A percentile compares a stretch with the other conserved stretches of the same genome.
Evolutionary conservation across 2,329 filamentous ascomycete genomes (phyloP).

Genomic region (Cyclaneusma minus): DNA sequence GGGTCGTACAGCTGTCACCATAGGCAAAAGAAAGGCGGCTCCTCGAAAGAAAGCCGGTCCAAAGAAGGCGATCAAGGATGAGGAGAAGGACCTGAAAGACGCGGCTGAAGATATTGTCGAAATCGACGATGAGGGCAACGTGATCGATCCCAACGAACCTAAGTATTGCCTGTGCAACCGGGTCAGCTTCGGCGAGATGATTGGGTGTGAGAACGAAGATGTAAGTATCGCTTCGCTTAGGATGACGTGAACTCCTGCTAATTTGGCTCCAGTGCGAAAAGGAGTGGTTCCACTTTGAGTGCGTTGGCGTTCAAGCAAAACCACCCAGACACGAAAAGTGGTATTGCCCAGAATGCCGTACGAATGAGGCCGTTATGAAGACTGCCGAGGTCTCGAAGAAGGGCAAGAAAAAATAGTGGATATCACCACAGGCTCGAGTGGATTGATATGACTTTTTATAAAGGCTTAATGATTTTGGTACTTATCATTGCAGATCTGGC

Average conservation of each 20-base stretch:
- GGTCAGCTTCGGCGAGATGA: slow-evolving; percentile 72
- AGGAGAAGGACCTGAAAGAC: slow-evolving; percentile 24
- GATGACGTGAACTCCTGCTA: slow-evolving; percentile 10
- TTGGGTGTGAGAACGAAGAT: slow-evolving; percentile 65
- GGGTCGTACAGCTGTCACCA: slow-evolving; percentile 39
- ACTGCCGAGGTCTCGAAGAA: slow-evolving; percentile 39
- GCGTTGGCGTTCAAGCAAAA: slow-evolving; percentile 45
- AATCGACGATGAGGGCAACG: slow-evolving; percentile 51
- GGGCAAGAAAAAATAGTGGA: slow-evolving; percentile 16
- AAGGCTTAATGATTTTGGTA: slow-evolving; percentile 1
- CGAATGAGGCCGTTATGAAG: slow-evolving; percentile 44
- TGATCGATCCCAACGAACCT: slow-evolving; percentile 61
- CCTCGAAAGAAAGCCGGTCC: slow-evolving; percentile 46
- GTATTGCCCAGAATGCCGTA: slow-evolving; percentile 68
- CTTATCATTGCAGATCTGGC: slow-evolving; percentile 1
- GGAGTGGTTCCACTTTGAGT: slow-evolving; percentile 77
- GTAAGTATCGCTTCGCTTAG: slow-evolving; percentile 25
- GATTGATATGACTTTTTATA: background rate
- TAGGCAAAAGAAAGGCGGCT: slow-evolving; percentile 56
- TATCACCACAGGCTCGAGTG: background rate
- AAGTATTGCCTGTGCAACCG: slow-evolving; percentile 66
- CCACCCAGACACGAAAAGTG: slow-evolving; percentile 63
- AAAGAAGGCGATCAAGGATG: slow-evolving; percentile 22
- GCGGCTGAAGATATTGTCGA: slow-evolving; percentile 36
- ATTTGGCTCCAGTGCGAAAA: slow-evolving; percentile 47